Evolutionary conservation across 129 eudicot genomes (phyloP), one percentile per base, ranked within the genome.

Genomic region (Saposhnikovia divaricata): DNA sequence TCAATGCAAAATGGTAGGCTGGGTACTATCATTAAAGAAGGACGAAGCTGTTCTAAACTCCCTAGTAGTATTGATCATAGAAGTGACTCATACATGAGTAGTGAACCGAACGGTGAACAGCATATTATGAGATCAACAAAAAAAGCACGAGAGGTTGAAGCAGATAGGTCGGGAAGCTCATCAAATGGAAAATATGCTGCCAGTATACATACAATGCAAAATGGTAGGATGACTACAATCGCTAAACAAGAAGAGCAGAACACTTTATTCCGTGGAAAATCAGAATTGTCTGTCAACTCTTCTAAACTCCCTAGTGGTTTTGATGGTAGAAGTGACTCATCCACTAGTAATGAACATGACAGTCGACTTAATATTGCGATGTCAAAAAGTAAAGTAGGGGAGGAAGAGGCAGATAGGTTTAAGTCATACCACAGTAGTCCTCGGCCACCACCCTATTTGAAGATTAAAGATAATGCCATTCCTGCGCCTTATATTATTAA

Each of bases 401-500:
- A 79, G 55, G 89, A 88, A 78, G 90, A 73, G 76, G 42, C 70
- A 71, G 87, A 84, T 78, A 77, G 83, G 80, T 84, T 79, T 57
- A 88, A 89, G 86, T 81, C 95, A 31, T 76, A 70, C 72, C 78
- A 75, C 43, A 85, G 81, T 31, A 80, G 77, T 81, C 78, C 83
- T 70, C 86, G 81, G 55, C 93, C 96, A 1, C 96, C 97, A 38
- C 98, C 96, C 37, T 94, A 94, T 85, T 84, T 89, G 18, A 91
- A 90, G 81, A 73, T 84, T 50, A 89, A 86, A n/a, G 84, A 85
- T 69, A 85, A 59, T 15, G 46, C 55, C 77, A 72, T 87, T 71
- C 96, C 91, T 37, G 97, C 97, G 79, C 97, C 96, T 4, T 94
- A 91, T 86, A 81, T 82, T 86, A 81, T 82, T 42, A 94, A 86